Conservation (phyloP, 2,329 filamentous ascomycete species). For the Diplodia mutila region DNA sequence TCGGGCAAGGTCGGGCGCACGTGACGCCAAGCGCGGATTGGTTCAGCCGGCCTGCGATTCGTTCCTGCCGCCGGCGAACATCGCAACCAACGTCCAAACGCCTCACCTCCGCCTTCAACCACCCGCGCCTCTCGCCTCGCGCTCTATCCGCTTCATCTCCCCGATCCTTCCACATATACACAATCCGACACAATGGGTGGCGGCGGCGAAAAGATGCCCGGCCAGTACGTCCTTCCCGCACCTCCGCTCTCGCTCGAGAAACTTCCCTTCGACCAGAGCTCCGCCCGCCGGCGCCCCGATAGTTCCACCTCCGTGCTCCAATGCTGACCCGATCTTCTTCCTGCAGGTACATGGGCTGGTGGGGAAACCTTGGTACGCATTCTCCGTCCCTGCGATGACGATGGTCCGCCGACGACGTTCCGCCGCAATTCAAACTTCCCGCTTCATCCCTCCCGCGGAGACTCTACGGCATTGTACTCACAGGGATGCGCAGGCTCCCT, state of each 20-base stretch:
- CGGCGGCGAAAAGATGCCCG: constrained; percentile 30
- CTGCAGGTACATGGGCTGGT: constrained; percentile 30
- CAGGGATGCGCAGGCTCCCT: constrained; percentile 22
- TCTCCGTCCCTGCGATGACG: not conserved
- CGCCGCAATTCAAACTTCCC: constrained; percentile 1
- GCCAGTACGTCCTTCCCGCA: constrained; percentile 28
- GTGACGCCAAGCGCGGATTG: constrained; percentile 26
- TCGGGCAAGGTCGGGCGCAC: constrained; percentile 21
- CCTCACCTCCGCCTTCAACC: not conserved
- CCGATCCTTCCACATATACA: not conserved
- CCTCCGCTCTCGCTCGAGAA: not conserved
- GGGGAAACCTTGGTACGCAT: constrained; percentile 29
- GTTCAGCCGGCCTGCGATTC: constrained; percentile 22
- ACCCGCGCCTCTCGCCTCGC: not conserved
- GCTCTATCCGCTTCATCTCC: constrained; percentile 7
- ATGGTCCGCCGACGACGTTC: not conserved
- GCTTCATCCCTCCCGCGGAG: not conserved
- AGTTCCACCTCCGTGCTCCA: constrained; percentile 10
- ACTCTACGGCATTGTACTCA: constrained; percentile 1
- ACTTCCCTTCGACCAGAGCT: not conserved
- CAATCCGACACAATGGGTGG: constrained; percentile 29
- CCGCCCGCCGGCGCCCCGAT: not conserved
- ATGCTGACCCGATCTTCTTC: constrained; percentile 26
- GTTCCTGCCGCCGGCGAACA: constrained; percentile 10
- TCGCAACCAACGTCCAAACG: constrained; percentile 15